phyloP scores from a whole-genome alignment of 1,284 basidiomycete genomes.

The Naganishia cerealis region DNA sequence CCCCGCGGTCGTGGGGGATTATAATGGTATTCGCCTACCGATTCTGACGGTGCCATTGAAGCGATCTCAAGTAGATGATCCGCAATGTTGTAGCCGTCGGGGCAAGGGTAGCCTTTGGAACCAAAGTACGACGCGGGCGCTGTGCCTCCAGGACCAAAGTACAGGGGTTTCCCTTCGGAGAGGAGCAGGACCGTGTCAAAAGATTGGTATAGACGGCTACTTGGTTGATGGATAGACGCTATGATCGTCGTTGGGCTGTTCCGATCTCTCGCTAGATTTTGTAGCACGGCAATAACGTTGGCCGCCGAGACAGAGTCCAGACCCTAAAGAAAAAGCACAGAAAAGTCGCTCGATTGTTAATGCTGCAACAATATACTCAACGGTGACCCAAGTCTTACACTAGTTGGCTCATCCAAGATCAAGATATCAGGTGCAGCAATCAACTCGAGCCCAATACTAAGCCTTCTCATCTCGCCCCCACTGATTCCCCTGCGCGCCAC shows the following conservation, averaged over 20 bases:
- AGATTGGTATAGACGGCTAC: constrained; percentile 76
- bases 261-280: constrained; percentile 68
- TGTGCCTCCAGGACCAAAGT: constrained; percentile 71
- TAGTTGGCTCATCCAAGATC: constrained; percentile 67
- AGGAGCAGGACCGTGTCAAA: constrained; percentile 80
- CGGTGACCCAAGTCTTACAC: constrained; percentile 34
- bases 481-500: constrained; percentile 64
- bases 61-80: constrained; percentile 85
- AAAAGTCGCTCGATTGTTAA: constrained; percentile 16
- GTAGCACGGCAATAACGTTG: constrained; percentile 72
- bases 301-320: constrained; percentile 83
- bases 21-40: constrained; percentile 8
- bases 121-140: constrained; percentile 68
- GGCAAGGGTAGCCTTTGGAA: constrained; percentile 57
- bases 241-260: constrained; percentile 73
- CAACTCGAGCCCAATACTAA: constrained; percentile 66
- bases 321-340: constrained; percentile 54
- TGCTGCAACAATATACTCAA: not conserved
- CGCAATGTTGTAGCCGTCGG: constrained; percentile 79
- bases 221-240: constrained; percentile 80
- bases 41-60: not conserved
- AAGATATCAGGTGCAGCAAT: constrained; percentile 65
- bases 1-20: not conserved
- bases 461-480: constrained; percentile 72
- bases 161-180: constrained; percentile 73